These are phyloP conservation scores for Lactuca saligna DNA, from an alignment of 129 eudicot genomes.

Conservation along the genomic window DNA sequence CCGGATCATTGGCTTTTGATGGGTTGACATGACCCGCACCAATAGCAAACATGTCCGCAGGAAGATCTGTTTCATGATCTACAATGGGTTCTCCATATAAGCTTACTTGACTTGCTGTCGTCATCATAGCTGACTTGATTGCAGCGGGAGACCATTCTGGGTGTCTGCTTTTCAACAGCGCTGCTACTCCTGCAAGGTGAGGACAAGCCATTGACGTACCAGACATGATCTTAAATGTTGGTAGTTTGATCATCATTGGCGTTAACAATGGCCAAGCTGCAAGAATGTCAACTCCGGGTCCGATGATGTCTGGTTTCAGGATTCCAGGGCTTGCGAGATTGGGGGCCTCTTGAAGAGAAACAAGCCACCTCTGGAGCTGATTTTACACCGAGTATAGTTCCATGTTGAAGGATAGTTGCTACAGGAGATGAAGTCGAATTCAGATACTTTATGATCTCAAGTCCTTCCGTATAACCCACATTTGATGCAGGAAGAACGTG, in stretches of 20 bases:
- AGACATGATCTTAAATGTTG: constrained; percentile 41
- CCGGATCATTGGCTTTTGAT: constrained; percentile 49
- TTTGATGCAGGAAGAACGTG: constrained; percentile 53
- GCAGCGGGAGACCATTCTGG: constrained; percentile 78
- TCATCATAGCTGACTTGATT: constrained; percentile 67
- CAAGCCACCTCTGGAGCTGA: constrained; percentile 49
- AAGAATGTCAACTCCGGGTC: constrained; percentile 58
- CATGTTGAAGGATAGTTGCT: constrained; percentile 46
- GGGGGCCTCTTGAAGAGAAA: constrained; percentile 69
- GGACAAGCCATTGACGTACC: constrained; percentile 76
- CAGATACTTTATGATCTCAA: constrained; percentile 26
- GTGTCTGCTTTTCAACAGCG: constrained; percentile 57
- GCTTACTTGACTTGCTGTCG: constrained; percentile 41
- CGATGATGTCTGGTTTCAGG: constrained; percentile 54
- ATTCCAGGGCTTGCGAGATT: constrained; percentile 52
- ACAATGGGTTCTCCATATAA: constrained; percentile 25
- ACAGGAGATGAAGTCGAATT: constrained; percentile 39
- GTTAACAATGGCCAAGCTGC: constrained; percentile 46
- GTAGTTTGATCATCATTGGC: constrained; percentile 24
- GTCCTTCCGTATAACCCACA: constrained; percentile 39
- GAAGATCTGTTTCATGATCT: constrained; percentile 31
- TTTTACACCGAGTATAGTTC: constrained; percentile 33
- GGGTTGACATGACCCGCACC: constrained; percentile 72
- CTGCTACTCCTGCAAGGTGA: constrained; percentile 59
- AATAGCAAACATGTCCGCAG: constrained; percentile 43